phyloP scores from a whole-genome alignment of 2,329 filamentous ascomycete species.

The Alternaria consortialis region DNA sequence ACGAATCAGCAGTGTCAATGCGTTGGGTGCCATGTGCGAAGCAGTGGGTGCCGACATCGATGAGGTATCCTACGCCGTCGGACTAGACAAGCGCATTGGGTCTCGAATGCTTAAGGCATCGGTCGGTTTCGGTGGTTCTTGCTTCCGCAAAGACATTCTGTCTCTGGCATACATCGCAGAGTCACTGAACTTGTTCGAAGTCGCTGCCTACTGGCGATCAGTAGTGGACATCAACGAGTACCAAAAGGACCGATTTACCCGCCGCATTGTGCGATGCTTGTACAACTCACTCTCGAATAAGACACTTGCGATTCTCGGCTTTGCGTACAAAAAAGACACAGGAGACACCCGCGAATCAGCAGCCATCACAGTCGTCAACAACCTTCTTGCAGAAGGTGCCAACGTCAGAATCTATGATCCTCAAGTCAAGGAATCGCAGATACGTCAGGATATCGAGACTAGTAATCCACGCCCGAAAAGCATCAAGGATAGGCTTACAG shows the following conservation, averaged over 20 bases:
- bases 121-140: slow-evolving; percentile 81
- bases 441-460: slow-evolving; percentile 2
- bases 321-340: slow-evolving; percentile 83
- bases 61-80: slow-evolving; percentile 73
- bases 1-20: slow-evolving; percentile 82
- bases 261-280: slow-evolving; percentile 66
- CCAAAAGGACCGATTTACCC: slow-evolving; percentile 73
- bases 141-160: slow-evolving; percentile 83
- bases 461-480: background rate
- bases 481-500: background rate
- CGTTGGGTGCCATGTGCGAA: slow-evolving; percentile 82
- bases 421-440: slow-evolving; percentile 5
- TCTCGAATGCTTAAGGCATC: slow-evolving; percentile 76
- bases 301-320: slow-evolving; percentile 76
- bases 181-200: slow-evolving; percentile 72
- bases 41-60: slow-evolving; percentile 77
- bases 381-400: slow-evolving; percentile 4
- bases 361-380: slow-evolving; percentile 5
- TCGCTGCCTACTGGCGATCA: slow-evolving; percentile 77
- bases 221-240: slow-evolving; percentile 81
- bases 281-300: slow-evolving; percentile 75
- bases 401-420: slow-evolving; percentile 7
- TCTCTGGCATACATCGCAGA: slow-evolving; percentile 78
- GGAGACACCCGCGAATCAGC: slow-evolving; percentile 68
- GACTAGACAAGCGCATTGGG: slow-evolving; percentile 76